Evolutionary conservation across 2,329 filamentous ascomycete genomes (phyloP).

Genomic region (Botrytis deweyae): DNA sequence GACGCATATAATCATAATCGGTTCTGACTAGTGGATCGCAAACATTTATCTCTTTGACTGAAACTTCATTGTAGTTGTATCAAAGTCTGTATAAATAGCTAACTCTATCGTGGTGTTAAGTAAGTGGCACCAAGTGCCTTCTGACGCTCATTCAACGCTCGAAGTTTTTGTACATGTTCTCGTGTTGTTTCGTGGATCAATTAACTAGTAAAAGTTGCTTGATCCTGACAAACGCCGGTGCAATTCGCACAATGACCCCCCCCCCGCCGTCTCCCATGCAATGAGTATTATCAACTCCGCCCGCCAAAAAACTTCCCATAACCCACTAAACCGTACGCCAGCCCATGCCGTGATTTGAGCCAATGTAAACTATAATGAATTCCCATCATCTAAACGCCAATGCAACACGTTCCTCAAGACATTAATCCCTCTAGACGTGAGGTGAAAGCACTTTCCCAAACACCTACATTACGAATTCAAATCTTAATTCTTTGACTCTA

Average conservation of each 20-base stretch:
- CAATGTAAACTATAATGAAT: conserved; percentile 7
- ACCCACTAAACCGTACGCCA: conserved; percentile 10
- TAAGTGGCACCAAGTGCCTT: neutral
- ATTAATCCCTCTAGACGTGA: conserved; percentile 7
- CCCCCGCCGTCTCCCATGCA: conserved; percentile 1
- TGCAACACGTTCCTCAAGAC: conserved; percentile 9
- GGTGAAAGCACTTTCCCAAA: neutral
- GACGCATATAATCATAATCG: neutral
- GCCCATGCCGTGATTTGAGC: conserved; percentile 14
- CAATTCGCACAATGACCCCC: conserved; percentile 7
- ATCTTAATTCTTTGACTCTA: conserved; percentile 12
- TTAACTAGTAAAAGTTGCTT: neutral
- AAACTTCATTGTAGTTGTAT: neutral
- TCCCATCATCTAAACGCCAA: conserved; percentile 15
- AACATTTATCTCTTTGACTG: neutral
- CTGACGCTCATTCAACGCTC: neutral
- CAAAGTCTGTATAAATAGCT: conserved; percentile 4
- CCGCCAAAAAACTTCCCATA: conserved; percentile 1
- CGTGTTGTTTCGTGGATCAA: conserved; percentile 14
- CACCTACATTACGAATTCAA: neutral
- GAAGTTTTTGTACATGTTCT: conserved; percentile 6
- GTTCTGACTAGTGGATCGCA: neutral
- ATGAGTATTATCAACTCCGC: conserved; percentile 14
- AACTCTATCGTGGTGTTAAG: conserved; percentile 7
- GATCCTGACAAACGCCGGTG: conserved; percentile 13